Base-by-base conservation (phyloP, 768 basidiomycete species). In the Tricholoma matsutake region DNA sequence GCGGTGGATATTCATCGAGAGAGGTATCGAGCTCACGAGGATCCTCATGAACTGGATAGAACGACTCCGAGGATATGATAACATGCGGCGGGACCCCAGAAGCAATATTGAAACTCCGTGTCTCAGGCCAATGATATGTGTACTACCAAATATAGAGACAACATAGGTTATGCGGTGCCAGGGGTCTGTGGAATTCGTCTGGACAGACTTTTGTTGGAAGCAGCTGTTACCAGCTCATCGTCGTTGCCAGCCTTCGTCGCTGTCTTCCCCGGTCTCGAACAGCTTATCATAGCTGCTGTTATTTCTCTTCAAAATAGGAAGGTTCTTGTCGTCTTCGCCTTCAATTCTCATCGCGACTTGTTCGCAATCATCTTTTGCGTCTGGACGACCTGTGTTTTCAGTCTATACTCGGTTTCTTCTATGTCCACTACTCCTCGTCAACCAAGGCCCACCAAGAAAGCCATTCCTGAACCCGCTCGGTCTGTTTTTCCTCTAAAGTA, bases 401-500 rank as follows among this genome's bases (percentile, higher is more conserved):
- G 66, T 74, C 68, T 72, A 69, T 72, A 69, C 63, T 70, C 63
- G 65, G 64, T 68, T 66, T 65, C 63, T 60, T 56, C 59, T 60
- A 91, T 91, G 88, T 84, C 87, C 68, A 80, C 86, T 59, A 72
- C 84, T 68, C 76, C 85, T 68, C 81, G 89, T 73, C 86, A 83
- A 75, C 71, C 82, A 65, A 91, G 89, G 76, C 79, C 81, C 57
- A 68, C 80, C 61, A 83, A 84, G 76, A 91, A 86, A 72, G 86
- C 85, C 55, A 75, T 78, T 65, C 77, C 83, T 64, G 88, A 89
- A 64, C 76, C 72, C 76, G 80, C 85, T 79, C 76, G 76, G 85
- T 84, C 65, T 68, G 73, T 70, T 31, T 29, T 10, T 25, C 22
- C 39, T 58, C 43, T 55, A 59, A 41, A 53, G 59, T 18, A 53